Base-by-base conservation (phyloP, 768 basidiomycete genomes). In the Boletus fagicola region DNA sequence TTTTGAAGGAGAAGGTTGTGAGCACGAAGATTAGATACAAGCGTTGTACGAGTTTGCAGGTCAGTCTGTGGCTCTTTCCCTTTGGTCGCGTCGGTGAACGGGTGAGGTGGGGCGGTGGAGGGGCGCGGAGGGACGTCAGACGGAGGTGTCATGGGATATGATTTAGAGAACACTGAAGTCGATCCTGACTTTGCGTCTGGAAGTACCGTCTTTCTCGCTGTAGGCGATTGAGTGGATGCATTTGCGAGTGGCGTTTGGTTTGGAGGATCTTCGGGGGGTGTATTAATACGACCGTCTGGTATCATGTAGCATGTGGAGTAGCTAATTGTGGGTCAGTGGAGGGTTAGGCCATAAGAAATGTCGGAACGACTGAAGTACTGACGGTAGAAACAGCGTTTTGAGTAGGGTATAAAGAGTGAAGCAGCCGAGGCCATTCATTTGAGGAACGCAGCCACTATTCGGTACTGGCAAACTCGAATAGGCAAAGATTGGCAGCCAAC, bases 1-100 rank as follows among this genome's bases (percentile, higher is more conserved):
- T 63, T 70, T 48, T 71, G 68, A 49, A 69, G 65, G 40, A 70
- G 68, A 48, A 72, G 65, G 40, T 70, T 71, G 40, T 57, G 68
- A 3, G 67, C 69, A 48, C 68, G 69, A 51, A 70, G 68, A 61
- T 65, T 59, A 40, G 65, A 67, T 58, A 70, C 57, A 22, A 71
- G 65, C 1, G 39, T 65, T 16, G 56, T 67, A 22, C 59, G 65
- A 22, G 56, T 50, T 40, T 60, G 66, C 15, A 22, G 49, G 53
- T 59, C 56, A 1, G 53, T 43, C 51, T 53, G 62, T 48, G 52
- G 28, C 10, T 64, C 55, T 22, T 58, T 57, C 20, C 39, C 56
- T 31, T 54, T 62, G 57, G 53, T 49, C 33, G 44, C 42, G 54
- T 49, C 51, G n/a, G 60, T 57, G 60, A 60, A 50, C 12, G 68